Percentiles rank a stretch among this genome's conserved stretches.
Conservation (phyloP, 139 green algal genomes). For the Astrephomene gubernaculifera region DNA sequence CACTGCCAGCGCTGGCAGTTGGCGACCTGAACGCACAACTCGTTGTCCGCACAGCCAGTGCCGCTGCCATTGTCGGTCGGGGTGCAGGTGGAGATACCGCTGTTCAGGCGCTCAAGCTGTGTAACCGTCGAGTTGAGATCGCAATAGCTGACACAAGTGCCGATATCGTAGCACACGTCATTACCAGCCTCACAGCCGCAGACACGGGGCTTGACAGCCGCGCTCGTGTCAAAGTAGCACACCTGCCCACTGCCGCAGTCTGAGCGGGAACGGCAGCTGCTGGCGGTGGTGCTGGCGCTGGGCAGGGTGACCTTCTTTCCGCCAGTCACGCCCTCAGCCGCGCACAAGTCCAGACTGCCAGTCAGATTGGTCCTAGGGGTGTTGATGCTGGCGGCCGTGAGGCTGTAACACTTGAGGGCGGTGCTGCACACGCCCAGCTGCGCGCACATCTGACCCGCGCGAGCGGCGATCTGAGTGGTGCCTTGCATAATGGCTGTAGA, state of each 20-base stretch:
- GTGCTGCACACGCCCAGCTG: background rate
- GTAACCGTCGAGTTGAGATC: background rate
- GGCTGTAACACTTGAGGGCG: background rate
- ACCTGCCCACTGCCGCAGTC: background rate
- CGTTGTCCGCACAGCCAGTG: background rate
- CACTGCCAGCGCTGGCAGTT: background rate
- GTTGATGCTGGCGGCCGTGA: background rate
- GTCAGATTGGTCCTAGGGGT: background rate
- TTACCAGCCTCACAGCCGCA: background rate
- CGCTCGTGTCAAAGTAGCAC: background rate
- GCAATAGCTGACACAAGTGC: constrained; percentile 10
- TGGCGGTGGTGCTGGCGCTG: background rate
- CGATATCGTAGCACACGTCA: background rate
- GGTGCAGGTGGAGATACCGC: background rate
- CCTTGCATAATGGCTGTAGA: background rate
- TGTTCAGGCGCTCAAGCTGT: background rate
- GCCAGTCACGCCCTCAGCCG: background rate
- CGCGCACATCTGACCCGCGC: background rate
- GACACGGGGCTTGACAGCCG: background rate
- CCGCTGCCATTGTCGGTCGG: no score
- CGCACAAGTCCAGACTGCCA: background rate
- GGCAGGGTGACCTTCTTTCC: background rate
- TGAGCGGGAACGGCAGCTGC: background rate
- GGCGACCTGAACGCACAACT: background rate
- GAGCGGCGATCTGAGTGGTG: background rate